Evolutionary conservation across 2,329 filamentous ascomycete genomes (phyloP).

Genomic region (Onygenales sp.): DNA sequence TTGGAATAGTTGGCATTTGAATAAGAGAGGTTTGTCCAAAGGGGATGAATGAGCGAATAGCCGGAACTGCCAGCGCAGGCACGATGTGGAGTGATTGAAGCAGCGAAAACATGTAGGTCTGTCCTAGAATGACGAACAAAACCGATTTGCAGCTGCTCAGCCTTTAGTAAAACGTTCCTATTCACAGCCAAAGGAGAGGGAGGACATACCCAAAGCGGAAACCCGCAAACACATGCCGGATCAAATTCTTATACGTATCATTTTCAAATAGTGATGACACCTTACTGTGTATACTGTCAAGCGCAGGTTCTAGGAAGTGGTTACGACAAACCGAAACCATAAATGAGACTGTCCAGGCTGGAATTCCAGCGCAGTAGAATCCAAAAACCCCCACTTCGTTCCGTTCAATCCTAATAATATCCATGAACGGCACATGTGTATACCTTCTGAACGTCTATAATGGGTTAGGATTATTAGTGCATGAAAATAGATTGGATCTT

Average conservation of each 20-base stretch:
- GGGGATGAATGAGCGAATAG: constrained; percentile 25
- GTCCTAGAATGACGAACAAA: constrained; percentile 29
- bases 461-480: constrained; percentile 7
- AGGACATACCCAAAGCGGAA: constrained; percentile 7
- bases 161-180: constrained; percentile 12
- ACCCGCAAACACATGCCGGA: constrained; percentile 18
- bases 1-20: constrained; percentile 22
- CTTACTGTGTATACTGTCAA: constrained; percentile 20
- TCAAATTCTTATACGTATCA: constrained; percentile 16
- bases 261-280: constrained; percentile 16
- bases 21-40: constrained; percentile 27
- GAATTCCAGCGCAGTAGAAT: constrained; percentile 34
- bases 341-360: constrained; percentile 29
- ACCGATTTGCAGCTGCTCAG: constrained; percentile 22
- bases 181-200: background rate
- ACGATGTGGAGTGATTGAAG: constrained; percentile 34
- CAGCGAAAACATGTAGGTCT: constrained; percentile 34
- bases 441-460: constrained; percentile 31
- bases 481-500: constrained; percentile 5
- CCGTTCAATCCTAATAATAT: constrained; percentile 29
- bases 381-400: constrained; percentile 22
- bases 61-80: constrained; percentile 23
- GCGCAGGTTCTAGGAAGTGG: constrained; percentile 26
- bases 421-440: constrained; percentile 25
- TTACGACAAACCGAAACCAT: constrained; percentile 29